A percentile compares a stretch with the other conserved stretches of the same genome.
These are phyloP conservation scores for Calendula officinalis DNA, from an alignment of 129 eudicot species.

Conservation along the genomic window DNA sequence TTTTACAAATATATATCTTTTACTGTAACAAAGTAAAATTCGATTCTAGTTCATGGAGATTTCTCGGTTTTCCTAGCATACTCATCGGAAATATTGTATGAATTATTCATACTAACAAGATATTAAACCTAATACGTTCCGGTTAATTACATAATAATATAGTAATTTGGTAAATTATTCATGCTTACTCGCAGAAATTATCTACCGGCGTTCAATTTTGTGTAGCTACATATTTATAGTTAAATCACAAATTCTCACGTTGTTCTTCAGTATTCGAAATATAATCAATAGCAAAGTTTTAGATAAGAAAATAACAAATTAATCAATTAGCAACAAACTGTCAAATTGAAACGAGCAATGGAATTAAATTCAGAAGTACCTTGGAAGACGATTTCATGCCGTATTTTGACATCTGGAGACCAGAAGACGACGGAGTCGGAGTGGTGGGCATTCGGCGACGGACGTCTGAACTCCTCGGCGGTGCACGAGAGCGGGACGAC, in stretches of 20 bases:
- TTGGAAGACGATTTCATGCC: conserved; percentile 61
- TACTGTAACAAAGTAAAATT: conserved; percentile 4
- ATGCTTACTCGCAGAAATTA: background rate
- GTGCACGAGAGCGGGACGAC: conserved; percentile 33
- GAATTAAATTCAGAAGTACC: conserved; percentile 27
- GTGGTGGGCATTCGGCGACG: conserved; percentile 57
- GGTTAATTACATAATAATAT: conserved; percentile 1
- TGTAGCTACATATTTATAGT: background rate
- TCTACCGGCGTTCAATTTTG: background rate
- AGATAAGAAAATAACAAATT: background rate
- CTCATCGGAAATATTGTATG: no score
- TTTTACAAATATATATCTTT: background rate
- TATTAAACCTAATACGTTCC: background rate
- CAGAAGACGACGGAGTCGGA: conserved; percentile 92
- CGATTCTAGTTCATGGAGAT: no score
- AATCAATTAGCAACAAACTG: background rate
- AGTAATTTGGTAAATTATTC: background rate
- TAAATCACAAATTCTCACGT: background rate
- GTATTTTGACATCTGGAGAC: conserved; percentile 61
- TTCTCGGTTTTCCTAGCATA: background rate
- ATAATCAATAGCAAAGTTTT: background rate
- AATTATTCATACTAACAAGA: no score
- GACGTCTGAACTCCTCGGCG: conserved; percentile 40
- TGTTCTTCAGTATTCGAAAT: background rate
- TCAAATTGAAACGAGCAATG: background rate